phyloP scores from a whole-genome alignment of 139 green algal species.

The Haematococcus sp. region DNA sequence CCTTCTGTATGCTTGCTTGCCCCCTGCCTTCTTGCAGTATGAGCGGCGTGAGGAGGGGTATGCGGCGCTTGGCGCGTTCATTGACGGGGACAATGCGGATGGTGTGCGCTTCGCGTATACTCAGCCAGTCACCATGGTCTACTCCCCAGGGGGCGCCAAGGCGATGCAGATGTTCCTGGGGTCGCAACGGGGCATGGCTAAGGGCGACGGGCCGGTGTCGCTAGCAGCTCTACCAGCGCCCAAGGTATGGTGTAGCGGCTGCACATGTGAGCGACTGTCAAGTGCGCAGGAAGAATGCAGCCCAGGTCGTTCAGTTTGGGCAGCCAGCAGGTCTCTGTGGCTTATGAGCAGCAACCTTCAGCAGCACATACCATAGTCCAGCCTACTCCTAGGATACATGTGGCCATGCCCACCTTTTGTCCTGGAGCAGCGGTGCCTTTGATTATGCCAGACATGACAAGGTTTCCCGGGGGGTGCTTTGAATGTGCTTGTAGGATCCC shows the following conservation, averaged over 20 bases:
- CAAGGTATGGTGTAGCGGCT: background rate
- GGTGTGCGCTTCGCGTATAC: constrained; percentile 41
- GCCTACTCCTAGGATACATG: background rate
- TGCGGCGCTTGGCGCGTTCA: constrained; percentile 51
- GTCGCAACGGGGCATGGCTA: background rate
- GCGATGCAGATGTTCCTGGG: constrained; percentile 42
- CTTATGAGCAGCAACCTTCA: background rate
- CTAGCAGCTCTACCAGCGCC: constrained; percentile 25
- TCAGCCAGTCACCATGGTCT: constrained; percentile 68
- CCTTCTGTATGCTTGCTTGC: too few relatives aligned
- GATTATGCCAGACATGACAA: too few relatives aligned
- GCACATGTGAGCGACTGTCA: background rate
- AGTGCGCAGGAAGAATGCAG: background rate
- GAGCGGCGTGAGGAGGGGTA: constrained; percentile 57
- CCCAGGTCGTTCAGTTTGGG: background rate
- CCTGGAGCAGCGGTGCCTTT: too few relatives aligned
- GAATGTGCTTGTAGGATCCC: background rate
- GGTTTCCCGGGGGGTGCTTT: background rate
- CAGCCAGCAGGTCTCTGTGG: background rate
- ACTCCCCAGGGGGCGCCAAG: constrained; percentile 35
- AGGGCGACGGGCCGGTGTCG: background rate
- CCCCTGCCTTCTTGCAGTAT: too few relatives aligned
- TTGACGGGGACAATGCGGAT: constrained; percentile 53
- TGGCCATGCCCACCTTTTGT: background rate
- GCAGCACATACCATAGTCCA: background rate